Evolutionary conservation across 257 asterid genomes (phyloP).

Genomic region (Ocimum tenuiflorum): DNA sequence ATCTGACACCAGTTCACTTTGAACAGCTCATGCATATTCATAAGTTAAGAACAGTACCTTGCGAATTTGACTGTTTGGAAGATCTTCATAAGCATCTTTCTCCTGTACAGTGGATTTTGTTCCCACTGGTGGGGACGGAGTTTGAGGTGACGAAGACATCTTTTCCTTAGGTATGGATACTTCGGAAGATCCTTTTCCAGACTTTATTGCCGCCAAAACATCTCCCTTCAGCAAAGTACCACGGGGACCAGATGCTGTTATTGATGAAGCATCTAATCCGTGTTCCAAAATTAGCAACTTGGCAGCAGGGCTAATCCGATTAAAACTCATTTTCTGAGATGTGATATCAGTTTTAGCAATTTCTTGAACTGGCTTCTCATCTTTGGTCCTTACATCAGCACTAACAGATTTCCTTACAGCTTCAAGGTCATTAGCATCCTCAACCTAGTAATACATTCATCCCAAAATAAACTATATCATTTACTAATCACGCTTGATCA

Average conservation of each 20-base stretch:
- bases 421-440: constrained; percentile 79
- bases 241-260: constrained; percentile 88
- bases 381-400: constrained; percentile 39
- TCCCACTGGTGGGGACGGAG: constrained; percentile 36
- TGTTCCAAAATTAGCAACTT: constrained; percentile 70
- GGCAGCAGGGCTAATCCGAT: constrained; percentile 89
- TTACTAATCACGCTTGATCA: constrained; percentile 9
- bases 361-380: constrained; percentile 36
- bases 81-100: constrained; percentile 58
- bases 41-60: constrained; percentile 47
- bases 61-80: constrained; percentile 91
- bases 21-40: background rate
- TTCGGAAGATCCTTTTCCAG: constrained; percentile 59
- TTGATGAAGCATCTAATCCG: constrained; percentile 71
- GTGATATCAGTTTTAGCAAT: constrained; percentile 34
- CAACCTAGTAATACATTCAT: constrained; percentile 58
- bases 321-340: constrained; percentile 41
- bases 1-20: background rate
- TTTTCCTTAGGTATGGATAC: constrained; percentile 38
- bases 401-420: constrained; percentile 52
- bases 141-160: constrained; percentile 35
- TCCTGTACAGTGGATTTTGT: constrained; percentile 43
- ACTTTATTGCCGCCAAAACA: constrained; percentile 81
- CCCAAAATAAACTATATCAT: constrained; percentile 18
- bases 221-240: constrained; percentile 95